A percentile compares a stretch with the other conserved stretches of the same genome.
These are phyloP conservation scores for Colletotrichum costaricense DNA, from an alignment of 2,329 filamentous ascomycete genomes.

Conservation along the genomic window DNA sequence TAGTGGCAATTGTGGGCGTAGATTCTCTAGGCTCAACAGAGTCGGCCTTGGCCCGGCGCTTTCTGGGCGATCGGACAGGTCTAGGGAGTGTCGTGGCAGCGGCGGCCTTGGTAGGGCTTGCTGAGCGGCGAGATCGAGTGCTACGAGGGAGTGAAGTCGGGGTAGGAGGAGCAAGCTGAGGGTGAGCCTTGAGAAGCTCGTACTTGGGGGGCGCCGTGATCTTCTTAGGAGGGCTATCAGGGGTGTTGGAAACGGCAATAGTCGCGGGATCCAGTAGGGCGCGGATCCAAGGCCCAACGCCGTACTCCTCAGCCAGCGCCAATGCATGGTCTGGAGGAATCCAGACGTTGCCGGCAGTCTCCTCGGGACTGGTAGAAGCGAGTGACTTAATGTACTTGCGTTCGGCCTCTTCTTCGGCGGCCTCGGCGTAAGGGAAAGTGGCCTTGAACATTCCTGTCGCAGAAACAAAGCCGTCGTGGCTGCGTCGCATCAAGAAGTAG, in stretches of 20 bases:
- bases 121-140: slow-evolving; percentile 65
- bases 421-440: slow-evolving; percentile 82
- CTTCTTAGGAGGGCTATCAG: slow-evolving; percentile 76
- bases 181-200: slow-evolving; percentile 61
- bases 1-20: slow-evolving; percentile 35
- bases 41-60: slow-evolving; percentile 61
- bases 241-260: slow-evolving; percentile 69
- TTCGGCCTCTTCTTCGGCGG: slow-evolving; percentile 79
- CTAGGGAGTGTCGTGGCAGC: slow-evolving; percentile 40
- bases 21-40: slow-evolving; percentile 45
- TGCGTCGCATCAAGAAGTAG: slow-evolving; percentile 96
- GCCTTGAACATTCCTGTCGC: slow-evolving; percentile 95
- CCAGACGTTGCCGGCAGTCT: slow-evolving; percentile 97
- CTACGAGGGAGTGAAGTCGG: slow-evolving; percentile 57
- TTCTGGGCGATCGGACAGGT: slow-evolving; percentile 58
- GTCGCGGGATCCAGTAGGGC: slow-evolving; percentile 92
- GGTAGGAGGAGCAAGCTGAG: slow-evolving; percentile 61
- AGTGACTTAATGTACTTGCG: slow-evolving; percentile 88
- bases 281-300: slow-evolving; percentile 86
- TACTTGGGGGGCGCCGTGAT: slow-evolving; percentile 88
- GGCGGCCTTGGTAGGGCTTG: slow-evolving; percentile 63
- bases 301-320: slow-evolving; percentile 86
- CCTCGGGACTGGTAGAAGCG: slow-evolving; percentile 83
- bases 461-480: slow-evolving; percentile 85
- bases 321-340: slow-evolving; percentile 87